These are phyloP conservation scores for Coprinopsis marcescibilis DNA, from an alignment of 768 basidiomycete genomes.

Conservation along the genomic window DNA sequence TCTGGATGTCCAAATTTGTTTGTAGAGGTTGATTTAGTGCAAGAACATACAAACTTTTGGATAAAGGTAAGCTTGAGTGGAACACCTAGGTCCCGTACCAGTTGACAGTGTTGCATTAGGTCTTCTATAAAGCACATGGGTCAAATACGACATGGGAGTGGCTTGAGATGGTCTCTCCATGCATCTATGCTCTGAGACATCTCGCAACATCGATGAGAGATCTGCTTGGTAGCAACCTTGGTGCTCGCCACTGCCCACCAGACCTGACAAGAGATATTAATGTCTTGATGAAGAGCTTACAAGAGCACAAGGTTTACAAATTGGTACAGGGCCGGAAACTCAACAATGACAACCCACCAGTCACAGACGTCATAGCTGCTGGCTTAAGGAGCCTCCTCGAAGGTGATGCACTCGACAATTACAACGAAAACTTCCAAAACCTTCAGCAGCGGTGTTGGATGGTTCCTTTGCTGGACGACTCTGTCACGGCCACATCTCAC, in stretches of 20 bases:
- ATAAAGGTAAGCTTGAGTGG: slow-evolving; percentile 20
- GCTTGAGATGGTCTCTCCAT: slow-evolving; percentile 20
- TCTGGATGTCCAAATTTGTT: slow-evolving; percentile 21
- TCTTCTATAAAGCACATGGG: slow-evolving; percentile 21
- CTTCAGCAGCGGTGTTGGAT: too few species aligned
- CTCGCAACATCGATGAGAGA: slow-evolving; percentile 16
- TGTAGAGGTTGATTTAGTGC: slow-evolving; percentile 26
- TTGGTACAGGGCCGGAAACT: slow-evolving; percentile 12
- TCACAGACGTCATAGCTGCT: slow-evolving; percentile 9
- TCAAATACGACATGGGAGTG: slow-evolving; percentile 22
- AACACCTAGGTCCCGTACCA: neutral
- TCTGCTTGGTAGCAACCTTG: slow-evolving; percentile 17
- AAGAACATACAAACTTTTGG: slow-evolving; percentile 31
- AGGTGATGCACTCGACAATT: too few species aligned
- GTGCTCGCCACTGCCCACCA: slow-evolving; percentile 14
- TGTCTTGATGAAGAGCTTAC: slow-evolving; percentile 18
- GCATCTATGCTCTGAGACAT: slow-evolving; percentile 17
- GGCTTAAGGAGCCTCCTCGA: too few species aligned
- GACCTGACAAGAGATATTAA: slow-evolving; percentile 18
- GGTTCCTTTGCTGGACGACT: too few species aligned
- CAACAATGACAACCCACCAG: slow-evolving; percentile 13
- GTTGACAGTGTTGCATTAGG: slow-evolving; percentile 4
- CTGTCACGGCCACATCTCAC: too few species aligned
- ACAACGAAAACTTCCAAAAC: too few species aligned
- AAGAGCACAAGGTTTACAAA: slow-evolving; percentile 19